Evolutionary conservation across 345 rosid species (phyloP).

Genomic region (Populus pruinosa): DNA sequence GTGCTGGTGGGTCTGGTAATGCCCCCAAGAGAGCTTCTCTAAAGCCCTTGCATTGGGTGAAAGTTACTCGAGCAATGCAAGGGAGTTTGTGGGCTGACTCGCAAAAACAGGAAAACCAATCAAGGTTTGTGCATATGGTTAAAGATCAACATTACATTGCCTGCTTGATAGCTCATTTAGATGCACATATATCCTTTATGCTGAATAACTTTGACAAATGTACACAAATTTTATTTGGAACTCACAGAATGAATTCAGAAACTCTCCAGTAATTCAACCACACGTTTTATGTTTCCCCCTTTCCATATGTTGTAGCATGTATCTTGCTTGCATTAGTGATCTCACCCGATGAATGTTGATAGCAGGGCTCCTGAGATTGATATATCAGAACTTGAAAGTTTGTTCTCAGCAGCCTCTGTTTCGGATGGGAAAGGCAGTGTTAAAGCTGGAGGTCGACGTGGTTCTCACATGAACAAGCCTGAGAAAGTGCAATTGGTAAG

Average conservation of each 20-base stretch:
- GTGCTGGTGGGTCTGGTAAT: constrained; percentile 37
- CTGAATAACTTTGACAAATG: not conserved
- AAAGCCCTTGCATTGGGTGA: constrained; percentile 95
- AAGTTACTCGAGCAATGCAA: constrained; percentile 84
- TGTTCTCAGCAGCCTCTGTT: constrained; percentile 77
- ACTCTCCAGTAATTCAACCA: not conserved
- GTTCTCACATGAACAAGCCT: constrained; percentile 75
- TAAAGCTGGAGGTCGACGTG: constrained; percentile 60
- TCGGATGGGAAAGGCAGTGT: constrained; percentile 52
- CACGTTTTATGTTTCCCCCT: not conserved
- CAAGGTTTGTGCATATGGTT: constrained; percentile 50
- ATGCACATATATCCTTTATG: too few species aligned
- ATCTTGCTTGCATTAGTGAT: constrained; percentile 7
- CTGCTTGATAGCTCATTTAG: constrained; percentile 6
- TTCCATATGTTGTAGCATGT: not conserved
- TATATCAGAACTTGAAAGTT: constrained; percentile 91
- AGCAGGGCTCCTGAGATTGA: constrained; percentile 97
- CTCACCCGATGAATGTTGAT: constrained; percentile 19
- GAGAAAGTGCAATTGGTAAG: constrained; percentile 95
- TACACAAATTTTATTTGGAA: not conserved
- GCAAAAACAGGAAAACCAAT: constrained; percentile 70
- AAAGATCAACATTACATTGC: not conserved
- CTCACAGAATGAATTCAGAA: not conserved
- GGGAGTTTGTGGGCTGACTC: constrained; percentile 99
- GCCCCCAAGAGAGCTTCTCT: constrained; percentile 63